phyloP scores from a whole-genome alignment of 2,329 filamentous ascomycete genomes.

The Colletotrichum chrysophilum region DNA sequence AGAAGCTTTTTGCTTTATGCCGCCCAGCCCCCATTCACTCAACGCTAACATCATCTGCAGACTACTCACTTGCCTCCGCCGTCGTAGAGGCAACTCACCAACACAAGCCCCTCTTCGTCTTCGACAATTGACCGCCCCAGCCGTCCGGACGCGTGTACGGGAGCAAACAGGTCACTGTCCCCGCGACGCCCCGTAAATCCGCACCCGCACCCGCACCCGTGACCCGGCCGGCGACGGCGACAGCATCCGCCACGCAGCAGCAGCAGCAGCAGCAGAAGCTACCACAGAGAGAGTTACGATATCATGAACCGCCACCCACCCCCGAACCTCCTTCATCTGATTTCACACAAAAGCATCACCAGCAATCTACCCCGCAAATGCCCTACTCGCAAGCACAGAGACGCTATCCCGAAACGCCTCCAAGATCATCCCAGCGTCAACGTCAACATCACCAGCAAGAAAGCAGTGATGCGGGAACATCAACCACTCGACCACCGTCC shows the following conservation, averaged over 20 bases:
- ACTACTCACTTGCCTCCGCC: slow-evolving; percentile 76
- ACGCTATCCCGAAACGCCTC: background rate
- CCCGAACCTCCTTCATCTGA: background rate
- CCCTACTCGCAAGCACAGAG: background rate
- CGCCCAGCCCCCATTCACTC: background rate
- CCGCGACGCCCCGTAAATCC: slow-evolving; percentile 37
- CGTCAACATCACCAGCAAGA: background rate
- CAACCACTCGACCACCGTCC: background rate
- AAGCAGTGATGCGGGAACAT: background rate
- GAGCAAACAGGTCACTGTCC: slow-evolving; percentile 30
- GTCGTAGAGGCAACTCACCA: slow-evolving; percentile 88
- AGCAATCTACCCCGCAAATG: background rate
- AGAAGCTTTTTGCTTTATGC: background rate
- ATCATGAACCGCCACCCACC: background rate
- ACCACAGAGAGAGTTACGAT: background rate
- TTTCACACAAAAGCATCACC: background rate
- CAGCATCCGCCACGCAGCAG: background rate
- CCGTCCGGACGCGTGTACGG: slow-evolving; percentile 17
- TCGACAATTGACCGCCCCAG: slow-evolving; percentile 51
- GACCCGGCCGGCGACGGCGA: slow-evolving; percentile 38
- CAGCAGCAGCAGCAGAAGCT: background rate
- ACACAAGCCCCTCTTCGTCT: slow-evolving; percentile 78
- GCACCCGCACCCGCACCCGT: slow-evolving; percentile 31
- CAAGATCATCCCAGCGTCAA: background rate
- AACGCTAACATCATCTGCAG: slow-evolving; percentile 45